Conservation (phyloP, 306 rosid genomes). For the Gastrolobium villosum region DNA sequence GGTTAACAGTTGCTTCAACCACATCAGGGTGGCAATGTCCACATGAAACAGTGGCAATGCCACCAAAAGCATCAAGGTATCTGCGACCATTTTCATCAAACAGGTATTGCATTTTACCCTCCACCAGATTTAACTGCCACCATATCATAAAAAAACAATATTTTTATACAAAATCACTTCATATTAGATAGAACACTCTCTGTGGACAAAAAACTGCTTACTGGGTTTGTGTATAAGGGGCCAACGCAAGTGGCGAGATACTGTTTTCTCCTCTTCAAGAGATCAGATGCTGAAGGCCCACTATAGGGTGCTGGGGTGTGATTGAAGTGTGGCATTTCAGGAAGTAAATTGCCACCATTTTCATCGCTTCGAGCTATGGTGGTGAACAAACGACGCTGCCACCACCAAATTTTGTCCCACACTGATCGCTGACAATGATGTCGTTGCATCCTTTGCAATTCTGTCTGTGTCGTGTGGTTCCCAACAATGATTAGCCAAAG, state of each 20-base stretch:
- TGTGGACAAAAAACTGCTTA: conserved; percentile 21
- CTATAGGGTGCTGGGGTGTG: conserved; percentile 55
- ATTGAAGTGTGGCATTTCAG: conserved; percentile 56
- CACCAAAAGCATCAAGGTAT: conserved; percentile 61
- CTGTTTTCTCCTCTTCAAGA: conserved; percentile 50
- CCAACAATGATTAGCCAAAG: neutral
- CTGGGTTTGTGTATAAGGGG: conserved; percentile 51
- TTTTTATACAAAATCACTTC: conserved; percentile 1
- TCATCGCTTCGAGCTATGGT: conserved; percentile 36
- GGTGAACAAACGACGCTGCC: conserved; percentile 44
- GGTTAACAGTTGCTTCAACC: conserved; percentile 56
- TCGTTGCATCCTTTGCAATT: conserved; percentile 28
- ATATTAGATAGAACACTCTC: neutral
- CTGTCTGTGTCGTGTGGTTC: neutral
- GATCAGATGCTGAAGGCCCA: conserved; percentile 58
- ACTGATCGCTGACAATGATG: conserved; percentile 1
- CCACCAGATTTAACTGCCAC: conserved; percentile 61
- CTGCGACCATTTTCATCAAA: conserved; percentile 61
- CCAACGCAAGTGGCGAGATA: conserved; percentile 48
- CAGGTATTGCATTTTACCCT: conserved; percentile 64
- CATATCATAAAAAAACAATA: neutral
- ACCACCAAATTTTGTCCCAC: conserved; percentile 22
- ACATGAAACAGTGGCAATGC: conserved; percentile 63
- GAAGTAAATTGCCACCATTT: conserved; percentile 26
- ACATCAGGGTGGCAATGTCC: conserved; percentile 65